Conservation (phyloP, 805 yeast species). For the Wickerhamiella slavikovae region DNA sequence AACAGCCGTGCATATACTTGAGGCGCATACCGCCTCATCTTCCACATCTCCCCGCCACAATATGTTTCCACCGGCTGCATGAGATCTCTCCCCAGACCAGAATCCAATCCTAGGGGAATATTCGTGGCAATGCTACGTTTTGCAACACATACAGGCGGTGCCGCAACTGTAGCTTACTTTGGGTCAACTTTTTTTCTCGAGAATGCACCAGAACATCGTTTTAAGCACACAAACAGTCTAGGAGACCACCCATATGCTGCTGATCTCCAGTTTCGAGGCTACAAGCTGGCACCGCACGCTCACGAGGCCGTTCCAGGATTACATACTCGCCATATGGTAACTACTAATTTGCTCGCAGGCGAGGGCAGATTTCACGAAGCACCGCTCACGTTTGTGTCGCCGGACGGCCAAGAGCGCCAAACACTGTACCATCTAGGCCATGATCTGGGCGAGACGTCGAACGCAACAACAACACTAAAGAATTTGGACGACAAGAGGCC, state of each 20-base stretch:
- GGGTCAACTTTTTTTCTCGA: no score
- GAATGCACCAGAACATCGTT: no score
- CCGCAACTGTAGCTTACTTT: no score
- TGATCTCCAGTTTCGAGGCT: not conserved
- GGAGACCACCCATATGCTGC: not conserved
- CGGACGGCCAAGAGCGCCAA: conserved; percentile 2
- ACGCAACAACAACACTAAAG: not conserved
- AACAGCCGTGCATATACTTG: no score
- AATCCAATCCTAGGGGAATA: no score
- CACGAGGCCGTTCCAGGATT: not conserved
- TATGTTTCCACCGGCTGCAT: no score
- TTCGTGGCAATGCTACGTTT: no score
- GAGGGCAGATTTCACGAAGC: conserved; percentile 1
- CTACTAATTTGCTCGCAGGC: conserved; percentile 1
- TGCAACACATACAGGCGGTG: no score
- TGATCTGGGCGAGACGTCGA: not conserved
- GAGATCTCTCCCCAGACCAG: no score
- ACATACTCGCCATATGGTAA: conserved; percentile 1
- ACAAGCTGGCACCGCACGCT: not conserved
- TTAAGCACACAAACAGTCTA: not conserved
- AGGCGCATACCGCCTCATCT: no score
- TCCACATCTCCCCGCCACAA: no score
- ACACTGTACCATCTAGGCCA: conserved; percentile 1
- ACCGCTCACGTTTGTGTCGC: conserved; percentile 1
- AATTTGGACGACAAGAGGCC: not conserved